Evolutionary conservation across 345 rosid species (phyloP).

Genomic region (Brassica cretica): DNA sequence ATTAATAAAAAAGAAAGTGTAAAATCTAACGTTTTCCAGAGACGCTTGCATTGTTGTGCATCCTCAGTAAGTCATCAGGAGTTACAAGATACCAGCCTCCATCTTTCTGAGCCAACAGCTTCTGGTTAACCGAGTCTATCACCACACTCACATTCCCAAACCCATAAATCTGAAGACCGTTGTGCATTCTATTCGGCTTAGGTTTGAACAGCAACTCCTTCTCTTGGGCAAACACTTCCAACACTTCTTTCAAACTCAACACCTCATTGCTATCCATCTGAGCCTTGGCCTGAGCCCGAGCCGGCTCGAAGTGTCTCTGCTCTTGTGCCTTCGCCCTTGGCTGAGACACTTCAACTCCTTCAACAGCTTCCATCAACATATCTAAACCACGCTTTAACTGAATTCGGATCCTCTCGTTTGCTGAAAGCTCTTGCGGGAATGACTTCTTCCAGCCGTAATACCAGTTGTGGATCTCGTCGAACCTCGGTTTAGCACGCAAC

Average conservation of each 20-base stretch:
- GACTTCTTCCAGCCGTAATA: constrained; percentile 75
- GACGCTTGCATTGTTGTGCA: constrained; percentile 60
- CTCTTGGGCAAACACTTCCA: constrained; percentile 82
- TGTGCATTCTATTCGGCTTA: constrained; percentile 75
- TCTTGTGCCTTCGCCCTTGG: constrained; percentile 65
- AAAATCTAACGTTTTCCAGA: constrained; percentile 40
- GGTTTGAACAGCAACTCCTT: constrained; percentile 78
- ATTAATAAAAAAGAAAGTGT: background rate
- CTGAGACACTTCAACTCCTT: constrained; percentile 67
- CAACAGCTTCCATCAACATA: constrained; percentile 80
- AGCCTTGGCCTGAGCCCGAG: constrained; percentile 45
- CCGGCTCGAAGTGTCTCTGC: constrained; percentile 67
- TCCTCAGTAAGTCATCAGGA: constrained; percentile 69
- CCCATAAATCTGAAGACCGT: constrained; percentile 84
- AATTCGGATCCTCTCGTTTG: constrained; percentile 70
- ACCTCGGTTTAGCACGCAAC: constrained; percentile 69
- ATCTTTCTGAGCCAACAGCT: constrained; percentile 68
- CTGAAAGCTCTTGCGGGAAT: constrained; percentile 78
- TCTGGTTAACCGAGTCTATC: constrained; percentile 67
- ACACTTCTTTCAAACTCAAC: constrained; percentile 77
- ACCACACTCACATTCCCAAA: constrained; percentile 75
- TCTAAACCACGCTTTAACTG: constrained; percentile 72
- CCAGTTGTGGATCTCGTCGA: constrained; percentile 79
- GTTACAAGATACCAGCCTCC: constrained; percentile 69
- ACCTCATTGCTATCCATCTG: constrained; percentile 45